Conservation (phyloP, 352 stramenopile genomes). For the Phytopythium mirpurense region DNA sequence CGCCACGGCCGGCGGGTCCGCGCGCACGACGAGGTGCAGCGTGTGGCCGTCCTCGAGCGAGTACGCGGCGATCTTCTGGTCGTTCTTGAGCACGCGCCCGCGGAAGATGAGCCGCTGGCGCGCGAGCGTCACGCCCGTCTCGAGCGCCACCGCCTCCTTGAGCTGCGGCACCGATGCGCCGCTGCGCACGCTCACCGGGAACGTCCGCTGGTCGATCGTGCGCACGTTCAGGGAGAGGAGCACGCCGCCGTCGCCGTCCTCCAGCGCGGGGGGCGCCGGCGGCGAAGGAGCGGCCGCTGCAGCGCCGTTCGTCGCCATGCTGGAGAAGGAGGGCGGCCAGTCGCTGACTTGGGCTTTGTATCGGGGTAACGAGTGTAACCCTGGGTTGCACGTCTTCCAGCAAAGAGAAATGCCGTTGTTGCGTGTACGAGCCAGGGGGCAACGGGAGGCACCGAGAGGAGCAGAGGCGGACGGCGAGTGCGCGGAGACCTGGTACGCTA, state of each 20-base stretch:
- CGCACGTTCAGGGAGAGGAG: constrained; percentile 73
- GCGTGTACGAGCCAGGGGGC: too few relatives aligned
- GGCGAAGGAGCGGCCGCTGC: constrained; percentile 2
- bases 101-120: constrained; percentile 90
- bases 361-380: neutral
- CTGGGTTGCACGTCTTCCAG: neutral
- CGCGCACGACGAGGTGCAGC: constrained; percentile 87
- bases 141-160: constrained; percentile 68
- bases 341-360: neutral
- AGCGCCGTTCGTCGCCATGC: neutral
- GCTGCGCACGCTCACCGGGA: constrained; percentile 55
- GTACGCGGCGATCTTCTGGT: constrained; percentile 63
- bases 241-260: constrained; percentile 8
- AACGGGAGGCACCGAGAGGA: too few relatives aligned
- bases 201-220: constrained; percentile 80
- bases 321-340: neutral
- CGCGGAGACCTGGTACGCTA: too few relatives aligned
- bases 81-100: constrained; percentile 85
- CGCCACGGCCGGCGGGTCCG: constrained; percentile 35
- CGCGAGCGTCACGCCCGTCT: constrained; percentile 61
- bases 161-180: constrained; percentile 70
- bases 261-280: constrained; percentile 10
- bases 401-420: too few relatives aligned
- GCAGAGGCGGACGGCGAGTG: too few relatives aligned
- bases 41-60: constrained; percentile 90